Base-by-base conservation (phyloP, 495 filamentous ascomycete species). In the Neurospora hispaniola region DNA sequence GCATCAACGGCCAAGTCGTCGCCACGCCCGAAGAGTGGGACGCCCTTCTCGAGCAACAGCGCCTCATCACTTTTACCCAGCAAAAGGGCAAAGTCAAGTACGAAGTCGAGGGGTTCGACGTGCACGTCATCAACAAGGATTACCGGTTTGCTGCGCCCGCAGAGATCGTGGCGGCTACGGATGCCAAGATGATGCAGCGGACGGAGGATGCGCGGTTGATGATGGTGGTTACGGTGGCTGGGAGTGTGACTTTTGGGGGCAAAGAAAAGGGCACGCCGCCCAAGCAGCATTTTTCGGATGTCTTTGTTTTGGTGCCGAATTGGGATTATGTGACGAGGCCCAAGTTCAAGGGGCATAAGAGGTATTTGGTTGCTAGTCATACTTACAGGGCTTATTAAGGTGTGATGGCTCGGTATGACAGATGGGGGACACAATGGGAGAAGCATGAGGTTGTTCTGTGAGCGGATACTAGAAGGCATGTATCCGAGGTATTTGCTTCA, bases 241-340 rank as follows among this genome's bases (percentile, higher is more conserved):
- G 93, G 3, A 86, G 80, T 59, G 88, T 94, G 7, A 42, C 54
- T 10, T 78, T 79, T 20, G 74, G 75, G 40, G 43, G 70, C 42
- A 59, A 18, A 43, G 66, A 23, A 18, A 71, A 16, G 71, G 84
- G 42, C 84, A 88, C 42, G 86, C 84, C 54, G 54, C 39, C 85
- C 12, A 86, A 87, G 78, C 86, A 87, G 71, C 87, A 84, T 8
- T 96, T 96, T 80, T 90, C 88, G 70, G 93, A 97, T 76, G 89
- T 83, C 8, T 89, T 95, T 74, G 85, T 94, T 2, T 81, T 97
- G 54, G 90, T 94, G 40, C 93, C 93, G 27, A 94, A 94, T 77
- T 86, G 86, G 75, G 87, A 90, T 27, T 81, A 85, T 16, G 83
- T 86, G 20, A 82, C 77, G 20, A 79, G 75, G 42, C 78, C 74